These are phyloP conservation scores for Acrasis kona DNA, from an alignment of 78 protist genomes.

Conservation along the genomic window DNA sequence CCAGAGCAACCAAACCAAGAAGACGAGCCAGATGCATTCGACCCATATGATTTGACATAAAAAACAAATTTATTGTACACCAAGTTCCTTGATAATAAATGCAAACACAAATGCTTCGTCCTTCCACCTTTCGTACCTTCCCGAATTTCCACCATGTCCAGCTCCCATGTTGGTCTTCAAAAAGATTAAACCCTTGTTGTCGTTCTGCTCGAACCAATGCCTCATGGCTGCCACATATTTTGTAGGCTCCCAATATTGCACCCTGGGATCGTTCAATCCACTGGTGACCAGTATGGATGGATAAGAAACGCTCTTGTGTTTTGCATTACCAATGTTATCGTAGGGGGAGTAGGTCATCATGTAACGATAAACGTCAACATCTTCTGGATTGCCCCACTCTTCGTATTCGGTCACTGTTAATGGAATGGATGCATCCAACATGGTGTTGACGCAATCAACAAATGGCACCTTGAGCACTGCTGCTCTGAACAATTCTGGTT, in stretches of 20 bases:
- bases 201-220: neutral
- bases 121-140: no score
- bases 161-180: no score
- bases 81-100: no score
- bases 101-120: no score
- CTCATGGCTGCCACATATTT: neutral
- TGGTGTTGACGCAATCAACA: slow-evolving; percentile 32
- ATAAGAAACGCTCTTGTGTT: neutral
- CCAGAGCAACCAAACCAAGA: neutral
- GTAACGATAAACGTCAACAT: neutral
- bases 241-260: slow-evolving; percentile 10
- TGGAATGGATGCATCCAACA: slow-evolving; percentile 50
- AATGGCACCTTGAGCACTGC: slow-evolving; percentile 20
- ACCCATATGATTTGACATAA: neutral
- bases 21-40: neutral
- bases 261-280: slow-evolving; percentile 7
- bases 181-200: no score
- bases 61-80: neutral
- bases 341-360: slow-evolving; percentile 27
- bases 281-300: neutral
- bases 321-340: slow-evolving; percentile 12
- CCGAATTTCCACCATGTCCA: no score
- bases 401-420: slow-evolving; percentile 63
- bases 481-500: slow-evolving; percentile 5
- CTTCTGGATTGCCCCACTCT: slow-evolving; percentile 75